A percentile compares a stretch with the other conserved stretches of the same genome.
These are phyloP conservation scores for Syzygium syzygioides DNA, from an alignment of 441 rosid species.

Conservation along the genomic window DNA sequence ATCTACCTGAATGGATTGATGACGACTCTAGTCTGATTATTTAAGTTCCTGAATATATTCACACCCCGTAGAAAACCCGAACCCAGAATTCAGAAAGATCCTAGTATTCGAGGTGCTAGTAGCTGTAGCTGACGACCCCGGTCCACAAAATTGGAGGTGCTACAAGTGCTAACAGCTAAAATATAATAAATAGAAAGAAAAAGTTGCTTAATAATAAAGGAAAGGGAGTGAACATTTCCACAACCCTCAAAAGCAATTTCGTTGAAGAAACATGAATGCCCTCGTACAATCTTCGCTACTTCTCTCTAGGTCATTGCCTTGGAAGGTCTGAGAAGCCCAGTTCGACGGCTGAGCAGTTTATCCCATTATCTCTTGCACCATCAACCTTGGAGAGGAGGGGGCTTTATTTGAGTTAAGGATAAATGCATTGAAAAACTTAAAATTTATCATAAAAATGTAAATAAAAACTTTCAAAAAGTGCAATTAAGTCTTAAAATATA, in stretches of 20 bases:
- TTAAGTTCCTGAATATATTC: too few relatives aligned
- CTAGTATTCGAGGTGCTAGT: neutral
- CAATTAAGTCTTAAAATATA: too few relatives aligned
- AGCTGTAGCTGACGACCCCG: neutral
- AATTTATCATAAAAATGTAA: too few relatives aligned
- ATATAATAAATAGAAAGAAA: neutral
- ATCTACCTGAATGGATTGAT: too few relatives aligned
- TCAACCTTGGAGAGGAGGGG: neutral
- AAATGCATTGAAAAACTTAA: too few relatives aligned
- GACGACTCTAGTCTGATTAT: too few relatives aligned
- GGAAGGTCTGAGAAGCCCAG: neutral
- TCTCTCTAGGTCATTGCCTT: neutral
- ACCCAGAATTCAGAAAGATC: neutral
- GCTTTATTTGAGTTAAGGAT: neutral
- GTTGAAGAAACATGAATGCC: neutral
- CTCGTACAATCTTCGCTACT: neutral
- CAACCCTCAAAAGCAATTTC: neutral
- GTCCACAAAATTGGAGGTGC: neutral
- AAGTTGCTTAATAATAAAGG: neutral
- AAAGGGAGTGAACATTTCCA: neutral
- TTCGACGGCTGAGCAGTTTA: neutral
- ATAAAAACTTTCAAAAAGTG: too few relatives aligned
- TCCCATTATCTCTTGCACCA: neutral
- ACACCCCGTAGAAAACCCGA: neutral
- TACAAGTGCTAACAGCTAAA: neutral